phyloP scores from a whole-genome alignment of 2,329 filamentous ascomycete genomes.

The Pseudogymnoascus verrucosus region DNA sequence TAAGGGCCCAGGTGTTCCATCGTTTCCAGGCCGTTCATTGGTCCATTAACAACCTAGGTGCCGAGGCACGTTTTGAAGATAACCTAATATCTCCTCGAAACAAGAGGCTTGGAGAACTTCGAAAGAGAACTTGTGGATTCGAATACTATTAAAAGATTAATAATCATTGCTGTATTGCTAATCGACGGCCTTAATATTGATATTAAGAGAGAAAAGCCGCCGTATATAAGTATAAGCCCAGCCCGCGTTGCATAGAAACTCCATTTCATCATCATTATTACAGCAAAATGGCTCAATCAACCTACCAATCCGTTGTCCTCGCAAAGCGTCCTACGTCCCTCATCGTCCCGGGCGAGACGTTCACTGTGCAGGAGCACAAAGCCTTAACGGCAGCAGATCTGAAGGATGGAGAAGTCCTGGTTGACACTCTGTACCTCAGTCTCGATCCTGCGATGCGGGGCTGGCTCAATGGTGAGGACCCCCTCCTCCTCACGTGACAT shows the following conservation, averaged over 20 bases:
- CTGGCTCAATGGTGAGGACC: conserved; percentile 51
- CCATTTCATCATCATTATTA: neutral
- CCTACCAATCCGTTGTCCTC: conserved; percentile 42
- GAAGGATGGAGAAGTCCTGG: conserved; percentile 56
- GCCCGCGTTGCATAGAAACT: neutral
- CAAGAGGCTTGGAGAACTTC: neutral
- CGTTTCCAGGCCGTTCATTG: neutral
- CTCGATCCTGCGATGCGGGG: conserved; percentile 71
- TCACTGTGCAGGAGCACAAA: conserved; percentile 43
- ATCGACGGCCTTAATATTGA: conserved; percentile 2
- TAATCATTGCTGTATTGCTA: neutral
- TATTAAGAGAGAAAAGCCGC: conserved; percentile 2
- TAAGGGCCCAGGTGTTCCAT: neutral
- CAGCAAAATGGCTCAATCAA: conserved; percentile 13
- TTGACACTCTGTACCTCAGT: conserved; percentile 55
- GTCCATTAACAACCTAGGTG: neutral
- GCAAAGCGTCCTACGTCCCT: conserved; percentile 52
- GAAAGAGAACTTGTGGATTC: neutral
- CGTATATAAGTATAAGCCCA: neutral
- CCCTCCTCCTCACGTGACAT: conserved; percentile 1
- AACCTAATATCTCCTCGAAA: conserved; percentile 8
- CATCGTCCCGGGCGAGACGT: conserved; percentile 60
- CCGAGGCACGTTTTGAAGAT: conserved; percentile 1
- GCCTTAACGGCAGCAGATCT: conserved; percentile 40
- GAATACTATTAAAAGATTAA: neutral